Conservation (phyloP, 139 green algal species). For the Picochlorum sp. region DNA sequence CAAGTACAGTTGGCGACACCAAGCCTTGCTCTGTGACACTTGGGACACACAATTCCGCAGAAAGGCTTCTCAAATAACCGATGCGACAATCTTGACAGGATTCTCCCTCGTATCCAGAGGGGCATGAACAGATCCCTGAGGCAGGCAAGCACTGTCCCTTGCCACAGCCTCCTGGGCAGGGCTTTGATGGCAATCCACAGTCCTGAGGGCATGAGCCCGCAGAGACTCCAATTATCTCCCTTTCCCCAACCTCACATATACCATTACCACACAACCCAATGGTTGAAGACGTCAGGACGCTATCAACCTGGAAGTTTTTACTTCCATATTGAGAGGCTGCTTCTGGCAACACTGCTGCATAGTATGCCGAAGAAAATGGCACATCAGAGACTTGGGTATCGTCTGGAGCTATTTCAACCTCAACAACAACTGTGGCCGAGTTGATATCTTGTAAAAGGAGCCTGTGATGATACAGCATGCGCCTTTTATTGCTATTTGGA, state of each 20-base stretch:
- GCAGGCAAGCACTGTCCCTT: slow-evolving; percentile 17
- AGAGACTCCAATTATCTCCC: slow-evolving; percentile 10
- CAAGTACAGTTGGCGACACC: neutral
- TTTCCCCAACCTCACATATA: slow-evolving; percentile 45
- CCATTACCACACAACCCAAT: slow-evolving; percentile 38
- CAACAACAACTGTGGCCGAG: neutral
- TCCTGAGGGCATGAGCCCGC: slow-evolving; percentile 39
- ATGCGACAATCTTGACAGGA: slow-evolving; percentile 25
- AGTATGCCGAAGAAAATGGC: slow-evolving; percentile 2
- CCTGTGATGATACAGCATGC: neutral
- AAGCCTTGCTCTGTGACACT: slow-evolving; percentile 16
- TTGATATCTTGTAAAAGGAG: neutral
- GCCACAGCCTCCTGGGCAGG: slow-evolving; percentile 24
- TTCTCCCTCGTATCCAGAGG: slow-evolving; percentile 19
- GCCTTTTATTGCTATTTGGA: neutral
- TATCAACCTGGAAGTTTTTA: neutral
- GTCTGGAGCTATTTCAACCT: neutral
- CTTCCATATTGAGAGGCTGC: too few relatives aligned
- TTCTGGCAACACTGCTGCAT: neutral
- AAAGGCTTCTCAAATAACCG: slow-evolving; percentile 16
- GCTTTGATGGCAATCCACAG: slow-evolving; percentile 29
- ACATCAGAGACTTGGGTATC: neutral
- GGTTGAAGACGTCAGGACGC: slow-evolving; percentile 10
- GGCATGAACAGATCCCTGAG: slow-evolving; percentile 37
- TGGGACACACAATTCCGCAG: slow-evolving; percentile 10